Percentiles rank a stretch among this genome's conserved stretches.
These are phyloP conservation scores for Thamnidium elegans DNA, from an alignment of 192 early-diverging fungal species.

Conservation along the genomic window DNA sequence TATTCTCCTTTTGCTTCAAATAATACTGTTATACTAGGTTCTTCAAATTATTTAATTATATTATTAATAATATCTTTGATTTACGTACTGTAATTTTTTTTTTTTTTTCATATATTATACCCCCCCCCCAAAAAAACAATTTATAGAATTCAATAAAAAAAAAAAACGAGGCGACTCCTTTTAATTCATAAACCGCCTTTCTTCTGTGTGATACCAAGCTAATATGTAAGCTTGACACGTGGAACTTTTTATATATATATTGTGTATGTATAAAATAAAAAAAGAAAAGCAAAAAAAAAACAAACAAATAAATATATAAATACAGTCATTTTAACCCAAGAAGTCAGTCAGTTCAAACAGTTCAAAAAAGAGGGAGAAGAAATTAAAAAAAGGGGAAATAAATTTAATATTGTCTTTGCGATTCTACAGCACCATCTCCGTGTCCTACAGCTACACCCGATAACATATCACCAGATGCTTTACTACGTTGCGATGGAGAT, in stretches of 20 bases:
- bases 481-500: constrained; percentile 15
- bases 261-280: neutral
- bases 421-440: constrained; percentile 1
- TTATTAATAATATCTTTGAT: too few relatives aligned
- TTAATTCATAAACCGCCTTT: neutral
- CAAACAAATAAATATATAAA: too few relatives aligned
- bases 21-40: too few relatives aligned
- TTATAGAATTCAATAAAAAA: too few relatives aligned
- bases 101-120: neutral
- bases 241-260: neutral
- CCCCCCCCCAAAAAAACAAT: neutral
- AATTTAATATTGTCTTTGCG: constrained; percentile 6
- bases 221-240: too few relatives aligned
- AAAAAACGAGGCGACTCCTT: neutral
- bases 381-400: neutral
- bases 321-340: too few relatives aligned
- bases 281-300: neutral
- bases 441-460: neutral
- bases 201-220: too few relatives aligned
- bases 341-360: too few relatives aligned
- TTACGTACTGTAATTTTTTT: neutral
- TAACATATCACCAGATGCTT: neutral
- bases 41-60: too few relatives aligned
- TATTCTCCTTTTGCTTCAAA: neutral
- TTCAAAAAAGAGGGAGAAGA: too few relatives aligned